phyloP scores from a whole-genome alignment of 2,329 filamentous ascomycete genomes.

The Colletotrichum abscissum region DNA sequence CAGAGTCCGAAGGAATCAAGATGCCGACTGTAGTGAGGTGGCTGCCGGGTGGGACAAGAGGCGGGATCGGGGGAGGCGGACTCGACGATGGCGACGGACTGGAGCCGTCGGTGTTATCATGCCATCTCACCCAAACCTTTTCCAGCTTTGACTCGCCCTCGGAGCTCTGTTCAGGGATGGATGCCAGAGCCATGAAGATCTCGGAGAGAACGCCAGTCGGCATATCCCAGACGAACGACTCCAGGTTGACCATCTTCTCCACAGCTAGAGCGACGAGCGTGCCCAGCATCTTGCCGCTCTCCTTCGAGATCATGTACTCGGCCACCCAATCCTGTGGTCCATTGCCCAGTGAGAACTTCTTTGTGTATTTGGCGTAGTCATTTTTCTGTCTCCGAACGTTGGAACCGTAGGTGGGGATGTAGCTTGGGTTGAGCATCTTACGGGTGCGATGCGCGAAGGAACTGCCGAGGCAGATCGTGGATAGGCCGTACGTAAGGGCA shows the following conservation, averaged over 20 bases:
- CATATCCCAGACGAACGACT: slow-evolving; percentile 91
- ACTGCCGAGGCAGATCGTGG: slow-evolving; percentile 80
- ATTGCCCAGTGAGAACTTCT: slow-evolving; percentile 88
- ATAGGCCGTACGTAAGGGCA: slow-evolving; percentile 83
- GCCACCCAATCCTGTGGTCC: slow-evolving; percentile 82
- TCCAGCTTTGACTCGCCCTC: slow-evolving; percentile 74
- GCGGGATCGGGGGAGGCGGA: slow-evolving; percentile 36
- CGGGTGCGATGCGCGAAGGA: slow-evolving; percentile 53
- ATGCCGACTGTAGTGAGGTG: slow-evolving; percentile 56
- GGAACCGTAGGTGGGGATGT: slow-evolving; percentile 33
- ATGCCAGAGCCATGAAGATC: slow-evolving; percentile 83
- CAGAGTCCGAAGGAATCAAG: slow-evolving; percentile 44
- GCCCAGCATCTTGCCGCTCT: slow-evolving; percentile 89
- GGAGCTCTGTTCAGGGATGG: slow-evolving; percentile 70
- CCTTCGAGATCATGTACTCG: slow-evolving; percentile 85
- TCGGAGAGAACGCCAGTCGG: slow-evolving; percentile 85
- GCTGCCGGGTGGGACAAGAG: slow-evolving; percentile 46
- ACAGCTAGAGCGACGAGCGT: slow-evolving; percentile 83
- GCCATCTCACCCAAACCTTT: slow-evolving; percentile 84
- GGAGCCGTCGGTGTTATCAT: slow-evolving; percentile 73
- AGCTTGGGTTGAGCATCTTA: slow-evolving; percentile 44
- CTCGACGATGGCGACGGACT: slow-evolving; percentile 47
- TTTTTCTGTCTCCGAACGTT: slow-evolving; percentile 53
- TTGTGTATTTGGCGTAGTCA: slow-evolving; percentile 81
- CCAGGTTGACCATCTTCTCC: slow-evolving; percentile 84